Percentiles rank a stretch among this genome's conserved stretches.
Evolutionary conservation across 768 basidiomycete genomes (phyloP).

Genomic region (Zangia roseola): DNA sequence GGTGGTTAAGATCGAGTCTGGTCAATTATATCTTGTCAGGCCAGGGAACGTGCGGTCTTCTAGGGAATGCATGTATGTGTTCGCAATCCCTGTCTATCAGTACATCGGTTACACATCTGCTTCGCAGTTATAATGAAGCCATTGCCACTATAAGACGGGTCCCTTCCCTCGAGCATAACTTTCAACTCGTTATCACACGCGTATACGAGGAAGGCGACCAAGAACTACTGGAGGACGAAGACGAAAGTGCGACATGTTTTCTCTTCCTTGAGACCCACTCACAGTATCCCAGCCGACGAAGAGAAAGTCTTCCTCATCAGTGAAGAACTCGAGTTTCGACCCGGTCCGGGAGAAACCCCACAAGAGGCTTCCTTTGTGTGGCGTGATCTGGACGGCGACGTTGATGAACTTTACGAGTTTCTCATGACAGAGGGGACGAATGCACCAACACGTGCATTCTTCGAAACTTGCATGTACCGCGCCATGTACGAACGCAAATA

Average conservation of each 20-base stretch:
- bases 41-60: conserved; percentile 89
- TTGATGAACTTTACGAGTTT: conserved; percentile 94
- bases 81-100: not conserved
- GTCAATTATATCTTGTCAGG: conserved; percentile 87
- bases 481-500: conserved; percentile 97
- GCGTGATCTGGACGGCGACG: conserved; percentile 88
- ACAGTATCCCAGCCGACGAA: conserved; percentile 69
- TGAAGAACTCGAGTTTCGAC: conserved; percentile 84
- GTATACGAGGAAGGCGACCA: conserved; percentile 98
- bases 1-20: conserved; percentile 90
- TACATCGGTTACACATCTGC: not conserved
- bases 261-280: not conserved
- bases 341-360: conserved; percentile 64
- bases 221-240: conserved; percentile 91
- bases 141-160: conserved; percentile 91
- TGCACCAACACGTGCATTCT: conserved; percentile 77
- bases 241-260: conserved; percentile 61
- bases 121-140: conserved; percentile 85
- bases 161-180: conserved; percentile 72
- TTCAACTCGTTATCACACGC: conserved; percentile 92
- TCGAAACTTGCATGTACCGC: conserved; percentile 92
- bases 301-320: conserved; percentile 91
- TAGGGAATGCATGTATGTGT: conserved; percentile 92
- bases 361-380: conserved; percentile 84
- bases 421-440: conserved; percentile 76